Base-by-base conservation (phyloP, 768 basidiomycete species). In the Trametes meyenii region DNA sequence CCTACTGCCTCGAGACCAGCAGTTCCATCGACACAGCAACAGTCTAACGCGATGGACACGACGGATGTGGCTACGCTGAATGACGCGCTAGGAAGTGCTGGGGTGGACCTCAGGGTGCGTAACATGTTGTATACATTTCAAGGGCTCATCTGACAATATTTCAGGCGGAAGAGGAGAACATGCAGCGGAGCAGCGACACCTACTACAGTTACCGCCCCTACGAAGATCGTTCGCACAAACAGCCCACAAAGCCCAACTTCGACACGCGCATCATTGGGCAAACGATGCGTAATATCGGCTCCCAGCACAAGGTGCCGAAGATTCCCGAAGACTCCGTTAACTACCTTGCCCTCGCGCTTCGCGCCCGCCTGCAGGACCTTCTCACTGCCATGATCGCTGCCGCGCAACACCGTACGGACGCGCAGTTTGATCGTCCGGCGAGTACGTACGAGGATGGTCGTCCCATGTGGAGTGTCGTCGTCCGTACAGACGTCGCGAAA, bases 91-190 rank as follows among this genome's bases (percentile, higher is more conserved):
- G 92, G 91, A 5, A 92, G 90, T 69, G 92, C 91, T 7, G 92
- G 92, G 12, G 91, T 94, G 7, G 92, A 94, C 75, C 76, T 94
- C n/a, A 76, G 89, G 71, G 91, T 90, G 65, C 63, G 81, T 73
- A 17, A 35, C 16, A 29, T 56, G 35, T 29, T 40, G 10, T 46
- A 42, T 13, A 43, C 39, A n/a, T 35, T 14, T 29, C 23, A 39
- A 19, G 7, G 38, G 14, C 24, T 10, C 5, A 21, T 19, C 26
- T 53, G 39, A 23, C 16, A 3, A 10, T 48, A 49, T 55, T 19
- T 2, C 68, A 94, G 91, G 93, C 93, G 0, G 93, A 94, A 73
- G 92, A 94, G 76, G 93, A 94, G 72, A 81, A 83, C 3, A 75
- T 94, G 5, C 90, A 92, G 66, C 81, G 88, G 42, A 77, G 81